A percentile compares a stretch with the other conserved stretches of the same genome.
phyloP scores from a whole-genome alignment of 768 basidiomycete species.

The Boletus coccyginus region DNA sequence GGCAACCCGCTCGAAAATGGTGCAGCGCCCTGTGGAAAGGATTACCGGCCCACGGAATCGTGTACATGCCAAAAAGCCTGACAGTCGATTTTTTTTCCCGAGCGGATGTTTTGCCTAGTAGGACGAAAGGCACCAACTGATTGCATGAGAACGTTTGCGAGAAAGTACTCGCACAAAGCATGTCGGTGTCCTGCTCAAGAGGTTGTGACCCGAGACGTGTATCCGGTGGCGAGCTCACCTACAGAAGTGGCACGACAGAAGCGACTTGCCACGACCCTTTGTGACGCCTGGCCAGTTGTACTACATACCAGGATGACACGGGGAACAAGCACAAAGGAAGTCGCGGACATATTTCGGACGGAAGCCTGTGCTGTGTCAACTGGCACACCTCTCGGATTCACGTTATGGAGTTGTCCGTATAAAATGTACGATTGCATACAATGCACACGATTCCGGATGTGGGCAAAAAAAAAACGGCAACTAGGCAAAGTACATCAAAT shows the following conservation, averaged over 20 bases:
- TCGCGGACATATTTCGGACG: not conserved
- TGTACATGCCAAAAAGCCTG: too few relatives aligned
- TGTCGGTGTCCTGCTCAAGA: too few relatives aligned
- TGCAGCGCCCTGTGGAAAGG: too few relatives aligned
- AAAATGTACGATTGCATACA: constrained; percentile 7
- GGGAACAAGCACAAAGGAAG: too few relatives aligned
- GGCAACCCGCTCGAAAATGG: too few relatives aligned
- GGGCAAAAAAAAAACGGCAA: not conserved
- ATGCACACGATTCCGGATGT: not conserved
- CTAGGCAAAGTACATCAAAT: constrained; percentile 92
- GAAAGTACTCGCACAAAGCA: too few relatives aligned
- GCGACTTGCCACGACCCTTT: not conserved
- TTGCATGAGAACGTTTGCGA: too few relatives aligned
- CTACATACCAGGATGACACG: not conserved
- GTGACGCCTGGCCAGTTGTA: not conserved
- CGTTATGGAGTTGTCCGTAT: not conserved
- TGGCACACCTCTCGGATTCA: not conserved
- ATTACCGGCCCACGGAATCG: too few relatives aligned
- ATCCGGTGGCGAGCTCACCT: not conserved
- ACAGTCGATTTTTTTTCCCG: too few relatives aligned
- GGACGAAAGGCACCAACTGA: too few relatives aligned
- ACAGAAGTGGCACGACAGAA: not conserved
- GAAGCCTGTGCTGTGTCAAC: not conserved
- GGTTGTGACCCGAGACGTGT: not conserved
- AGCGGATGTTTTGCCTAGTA: too few relatives aligned